These are phyloP conservation scores for Acanthochlamys bracteata DNA, from an alignment of 106 monocot genomes.

Conservation along the genomic window DNA sequence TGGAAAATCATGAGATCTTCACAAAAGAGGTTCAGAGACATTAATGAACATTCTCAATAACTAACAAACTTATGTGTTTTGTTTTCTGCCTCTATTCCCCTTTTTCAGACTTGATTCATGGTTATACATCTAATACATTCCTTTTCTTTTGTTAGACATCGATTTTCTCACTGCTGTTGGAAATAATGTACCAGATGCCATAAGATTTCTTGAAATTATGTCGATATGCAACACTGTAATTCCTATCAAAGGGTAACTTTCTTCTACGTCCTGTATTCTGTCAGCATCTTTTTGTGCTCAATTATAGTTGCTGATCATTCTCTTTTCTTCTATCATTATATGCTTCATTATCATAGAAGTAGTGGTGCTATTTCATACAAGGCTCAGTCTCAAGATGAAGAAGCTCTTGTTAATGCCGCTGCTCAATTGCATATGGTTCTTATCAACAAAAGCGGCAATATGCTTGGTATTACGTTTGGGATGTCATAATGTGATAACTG, in stretches of 20 bases:
- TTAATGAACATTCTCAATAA: too few species aligned
- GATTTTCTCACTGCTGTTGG: slow-evolving; percentile 67
- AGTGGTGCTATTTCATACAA: slow-evolving; percentile 58
- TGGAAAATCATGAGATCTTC: too few species aligned
- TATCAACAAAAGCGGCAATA: slow-evolving; percentile 49
- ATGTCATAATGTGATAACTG: too few species aligned
- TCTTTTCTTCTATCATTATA: background rate
- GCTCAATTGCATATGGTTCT: slow-evolving; percentile 67
- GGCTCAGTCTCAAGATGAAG: slow-evolving; percentile 98
- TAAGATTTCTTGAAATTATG: slow-evolving; percentile 90
- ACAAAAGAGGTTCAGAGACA: too few species aligned
- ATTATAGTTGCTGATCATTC: background rate
- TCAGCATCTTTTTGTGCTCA: background rate
- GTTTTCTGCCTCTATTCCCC: background rate
- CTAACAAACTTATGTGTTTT: too few species aligned
- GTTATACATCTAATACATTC: slow-evolving; percentile 10
- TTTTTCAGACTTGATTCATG: background rate
- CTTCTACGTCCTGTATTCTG: background rate
- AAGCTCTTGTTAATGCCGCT: slow-evolving; percentile 92
- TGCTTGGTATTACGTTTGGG: slow-evolving; percentile 35
- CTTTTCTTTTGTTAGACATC: slow-evolving; percentile 58
- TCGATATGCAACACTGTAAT: slow-evolving; percentile 90
- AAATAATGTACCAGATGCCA: slow-evolving; percentile 48
- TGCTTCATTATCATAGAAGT: slow-evolving; percentile 22
- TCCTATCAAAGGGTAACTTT: slow-evolving; percentile 61